Conservation (phyloP, 805 yeast species). For the Candida takata region DNA sequence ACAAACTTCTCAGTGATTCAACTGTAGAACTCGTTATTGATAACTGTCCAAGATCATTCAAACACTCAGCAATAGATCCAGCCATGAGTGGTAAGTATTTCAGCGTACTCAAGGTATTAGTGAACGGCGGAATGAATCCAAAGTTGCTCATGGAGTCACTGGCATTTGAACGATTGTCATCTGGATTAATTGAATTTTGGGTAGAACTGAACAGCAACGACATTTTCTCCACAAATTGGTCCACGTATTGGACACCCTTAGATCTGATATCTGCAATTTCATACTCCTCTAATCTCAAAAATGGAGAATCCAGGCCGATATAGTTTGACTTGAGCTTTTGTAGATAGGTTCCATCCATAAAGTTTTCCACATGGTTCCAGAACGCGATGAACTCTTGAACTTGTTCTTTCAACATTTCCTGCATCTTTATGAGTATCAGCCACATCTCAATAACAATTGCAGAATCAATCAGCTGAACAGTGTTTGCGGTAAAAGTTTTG, state of each 20-base stretch:
- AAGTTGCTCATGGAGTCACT: conserved; percentile 29
- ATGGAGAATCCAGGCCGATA: conserved; percentile 27
- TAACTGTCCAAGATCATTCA: conserved; percentile 38
- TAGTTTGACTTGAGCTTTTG: conserved; percentile 23
- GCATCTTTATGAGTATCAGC: conserved; percentile 38
- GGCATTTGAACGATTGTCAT: conserved; percentile 8
- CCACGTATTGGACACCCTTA: conserved; percentile 34
- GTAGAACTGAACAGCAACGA: conserved; percentile 29
- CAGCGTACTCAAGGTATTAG: conserved; percentile 56
- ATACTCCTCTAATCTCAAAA: conserved; percentile 34
- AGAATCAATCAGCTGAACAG: conserved; percentile 39
- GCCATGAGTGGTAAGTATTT: conserved; percentile 43
- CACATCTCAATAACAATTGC: conserved; percentile 53
- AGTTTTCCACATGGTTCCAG: conserved; percentile 49
- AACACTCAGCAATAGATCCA: conserved; percentile 33
- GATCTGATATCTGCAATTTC: conserved; percentile 35
- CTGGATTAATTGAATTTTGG: conserved; percentile 15
- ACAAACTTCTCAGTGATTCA: conserved; percentile 30
- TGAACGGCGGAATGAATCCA: conserved; percentile 57
- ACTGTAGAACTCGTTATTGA: conserved; percentile 33
- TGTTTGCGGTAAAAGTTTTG: conserved; percentile 12
- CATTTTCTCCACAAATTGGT: conserved; percentile 26
- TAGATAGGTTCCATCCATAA: conserved; percentile 43
- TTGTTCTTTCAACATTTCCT: conserved; percentile 33
- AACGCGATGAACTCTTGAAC: conserved; percentile 39